Conservation (phyloP, 345 rosid genomes). For the Syzygium jambos region DNA sequence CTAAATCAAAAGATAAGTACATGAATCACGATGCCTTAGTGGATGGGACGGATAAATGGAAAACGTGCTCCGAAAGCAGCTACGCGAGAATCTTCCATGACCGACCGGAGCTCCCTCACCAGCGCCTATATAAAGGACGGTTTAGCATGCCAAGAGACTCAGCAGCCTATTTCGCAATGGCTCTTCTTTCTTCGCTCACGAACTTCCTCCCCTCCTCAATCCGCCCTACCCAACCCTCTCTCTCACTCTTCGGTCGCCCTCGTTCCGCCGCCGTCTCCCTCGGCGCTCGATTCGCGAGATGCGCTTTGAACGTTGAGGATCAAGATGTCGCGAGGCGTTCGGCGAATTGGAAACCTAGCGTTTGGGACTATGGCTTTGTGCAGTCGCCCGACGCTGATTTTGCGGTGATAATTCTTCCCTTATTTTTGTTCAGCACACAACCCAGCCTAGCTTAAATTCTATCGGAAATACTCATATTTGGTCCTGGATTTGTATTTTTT, state of each 20-base stretch:
- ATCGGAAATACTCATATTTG: too few species aligned
- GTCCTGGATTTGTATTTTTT: too few species aligned
- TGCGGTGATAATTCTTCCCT: background rate
- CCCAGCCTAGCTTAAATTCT: background rate
- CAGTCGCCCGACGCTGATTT: background rate
- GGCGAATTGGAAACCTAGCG: background rate
- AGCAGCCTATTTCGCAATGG: too few species aligned
- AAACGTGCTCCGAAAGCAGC: background rate
- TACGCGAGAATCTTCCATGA: too few species aligned
- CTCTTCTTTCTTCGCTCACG: too few species aligned
- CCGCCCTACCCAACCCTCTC: too few species aligned
- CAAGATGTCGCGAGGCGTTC: background rate
- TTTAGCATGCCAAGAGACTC: too few species aligned
- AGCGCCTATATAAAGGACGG: too few species aligned
- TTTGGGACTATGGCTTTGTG: background rate
- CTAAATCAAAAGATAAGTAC: background rate
- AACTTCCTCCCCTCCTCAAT: too few species aligned
- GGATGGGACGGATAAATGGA: background rate
- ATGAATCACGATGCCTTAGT: background rate
- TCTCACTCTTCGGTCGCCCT: too few species aligned
- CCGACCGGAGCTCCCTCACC: too few species aligned
- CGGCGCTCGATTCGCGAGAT: fast-evolving
- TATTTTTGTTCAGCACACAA: background rate
- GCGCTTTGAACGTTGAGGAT: background rate
- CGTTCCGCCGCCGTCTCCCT: background rate